These are phyloP conservation scores for Lophiotrema nucula DNA, from an alignment of 495 filamentous ascomycete genomes.

Conservation along the genomic window DNA sequence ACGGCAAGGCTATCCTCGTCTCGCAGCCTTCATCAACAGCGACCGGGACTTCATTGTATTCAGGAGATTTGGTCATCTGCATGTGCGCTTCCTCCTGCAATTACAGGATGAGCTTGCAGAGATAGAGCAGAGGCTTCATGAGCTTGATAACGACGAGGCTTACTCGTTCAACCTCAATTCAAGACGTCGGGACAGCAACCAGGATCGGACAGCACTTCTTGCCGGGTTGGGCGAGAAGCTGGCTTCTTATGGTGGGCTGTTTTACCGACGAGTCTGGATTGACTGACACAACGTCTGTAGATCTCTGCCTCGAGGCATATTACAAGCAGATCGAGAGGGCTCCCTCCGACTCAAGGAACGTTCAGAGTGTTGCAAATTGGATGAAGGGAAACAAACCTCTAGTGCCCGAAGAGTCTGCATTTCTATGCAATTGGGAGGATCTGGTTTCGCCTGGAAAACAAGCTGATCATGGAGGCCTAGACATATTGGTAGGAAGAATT, in stretches of 20 bases:
- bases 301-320: too few relatives aligned
- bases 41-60: not conserved
- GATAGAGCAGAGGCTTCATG: not conserved
- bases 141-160: not conserved
- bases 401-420: not conserved
- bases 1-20: not conserved
- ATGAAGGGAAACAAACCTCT: not conserved
- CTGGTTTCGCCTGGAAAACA: not conserved
- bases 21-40: not conserved
- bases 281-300: too few relatives aligned
- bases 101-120: not conserved
- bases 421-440: not conserved
- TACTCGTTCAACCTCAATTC: too few relatives aligned
- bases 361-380: not conserved
- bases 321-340: not conserved
- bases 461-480: not conserved
- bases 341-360: not conserved
- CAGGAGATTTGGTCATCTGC: not conserved
- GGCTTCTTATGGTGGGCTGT: too few relatives aligned
- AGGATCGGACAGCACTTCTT: too few relatives aligned
- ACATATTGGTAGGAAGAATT: not conserved
- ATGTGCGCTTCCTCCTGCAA: not conserved
- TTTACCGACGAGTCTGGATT: too few relatives aligned
- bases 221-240: too few relatives aligned
- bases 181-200: too few relatives aligned